Conservation (phyloP, 1,284 basidiomycete species). For the Phylloboletellus chloephorus region DNA sequence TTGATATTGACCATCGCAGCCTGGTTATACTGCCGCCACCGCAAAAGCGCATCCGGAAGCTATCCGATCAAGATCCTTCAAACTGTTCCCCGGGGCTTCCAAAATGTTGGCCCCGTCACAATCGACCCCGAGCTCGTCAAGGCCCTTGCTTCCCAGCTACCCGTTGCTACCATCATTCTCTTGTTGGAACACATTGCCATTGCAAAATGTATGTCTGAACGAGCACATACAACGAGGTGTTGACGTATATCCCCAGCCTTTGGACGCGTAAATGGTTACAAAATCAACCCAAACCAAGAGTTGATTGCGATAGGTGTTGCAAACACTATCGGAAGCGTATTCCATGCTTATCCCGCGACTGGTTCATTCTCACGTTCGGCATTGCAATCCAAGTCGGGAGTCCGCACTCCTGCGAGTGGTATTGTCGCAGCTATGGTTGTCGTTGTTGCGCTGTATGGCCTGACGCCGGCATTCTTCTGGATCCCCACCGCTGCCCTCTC, state of each 20-base stretch:
- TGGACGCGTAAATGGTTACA: constrained; percentile 94
- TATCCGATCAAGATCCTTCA: constrained; percentile 86
- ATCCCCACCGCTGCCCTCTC: constrained; percentile 77
- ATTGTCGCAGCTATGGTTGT: constrained; percentile 85
- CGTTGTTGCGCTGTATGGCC: constrained; percentile 89
- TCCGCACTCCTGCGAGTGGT: constrained; percentile 90
- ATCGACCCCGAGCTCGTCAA: constrained; percentile 61
- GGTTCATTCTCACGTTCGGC: constrained; percentile 98
- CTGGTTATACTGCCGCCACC: constrained; percentile 75
- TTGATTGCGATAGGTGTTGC: constrained; percentile 97
- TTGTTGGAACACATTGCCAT: constrained; percentile 97
- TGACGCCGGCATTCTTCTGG: constrained; percentile 88
- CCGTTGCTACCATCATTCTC: constrained; percentile 91
- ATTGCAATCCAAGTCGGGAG: constrained; percentile 93
- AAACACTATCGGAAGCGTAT: constrained; percentile 80
- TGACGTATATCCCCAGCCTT: constrained; percentile 57
- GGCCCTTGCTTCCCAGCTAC: constrained; percentile 75
- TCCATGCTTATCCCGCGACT: constrained; percentile 93
- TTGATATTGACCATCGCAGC: constrained; percentile 80
- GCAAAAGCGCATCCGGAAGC: constrained; percentile 49
- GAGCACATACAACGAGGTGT: neutral
- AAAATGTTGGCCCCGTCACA: constrained; percentile 69
- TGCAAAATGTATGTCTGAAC: constrained; percentile 60
- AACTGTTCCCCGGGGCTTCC: constrained; percentile 79
- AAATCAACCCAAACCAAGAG: constrained; percentile 97